Percentiles rank a stretch among this genome's conserved stretches.
Evolutionary conservation across 352 stramenopile species (phyloP).

Genomic region (Phytophthora hybrid): DNA sequence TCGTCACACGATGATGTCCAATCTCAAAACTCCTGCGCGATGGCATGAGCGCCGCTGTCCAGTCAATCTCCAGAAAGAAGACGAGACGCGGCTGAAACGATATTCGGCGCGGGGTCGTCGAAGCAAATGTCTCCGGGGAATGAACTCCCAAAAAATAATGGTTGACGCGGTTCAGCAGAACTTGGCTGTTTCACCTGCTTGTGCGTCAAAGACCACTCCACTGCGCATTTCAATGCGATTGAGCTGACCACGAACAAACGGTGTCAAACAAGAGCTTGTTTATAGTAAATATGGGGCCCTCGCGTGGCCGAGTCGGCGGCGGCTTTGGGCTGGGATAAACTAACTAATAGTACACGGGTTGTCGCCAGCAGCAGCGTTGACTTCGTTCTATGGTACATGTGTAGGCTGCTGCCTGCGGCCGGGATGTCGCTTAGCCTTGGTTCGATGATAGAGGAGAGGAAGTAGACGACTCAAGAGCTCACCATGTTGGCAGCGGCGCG

Average conservation of each 20-base stretch:
- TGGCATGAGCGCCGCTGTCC: constrained; percentile 20
- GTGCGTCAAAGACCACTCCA: neutral
- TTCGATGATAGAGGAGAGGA: constrained; percentile 4
- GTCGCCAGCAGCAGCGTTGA: constrained; percentile 23
- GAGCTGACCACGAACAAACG: constrained; percentile 10
- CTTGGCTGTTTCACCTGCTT: constrained; percentile 22
- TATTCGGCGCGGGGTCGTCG: constrained; percentile 10
- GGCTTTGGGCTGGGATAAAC: constrained; percentile 27
- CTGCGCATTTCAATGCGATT: constrained; percentile 12
- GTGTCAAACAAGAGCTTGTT: constrained; percentile 26
- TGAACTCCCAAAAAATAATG: constrained; percentile 21
- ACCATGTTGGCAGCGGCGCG: constrained; percentile 23
- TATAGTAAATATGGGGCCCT: constrained; percentile 40
- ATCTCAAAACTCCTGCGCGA: neutral
- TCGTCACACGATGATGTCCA: neutral
- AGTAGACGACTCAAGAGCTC: constrained; percentile 23
- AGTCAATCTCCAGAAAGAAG: constrained; percentile 30
- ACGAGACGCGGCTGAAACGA: constrained; percentile 27
- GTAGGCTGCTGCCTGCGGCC: constrained; percentile 32
- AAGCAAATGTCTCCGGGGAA: constrained; percentile 22
- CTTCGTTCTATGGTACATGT: constrained; percentile 47
- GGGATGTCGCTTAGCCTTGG: constrained; percentile 23
- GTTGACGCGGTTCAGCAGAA: constrained; percentile 12
- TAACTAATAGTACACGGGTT: constrained; percentile 47
- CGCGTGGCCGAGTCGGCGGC: neutral